Evolutionary conservation across 2,329 filamentous ascomycete species (phyloP), one percentile per base, ranked within the genome.

Genomic region (Pyrenochaeta sp.): DNA sequence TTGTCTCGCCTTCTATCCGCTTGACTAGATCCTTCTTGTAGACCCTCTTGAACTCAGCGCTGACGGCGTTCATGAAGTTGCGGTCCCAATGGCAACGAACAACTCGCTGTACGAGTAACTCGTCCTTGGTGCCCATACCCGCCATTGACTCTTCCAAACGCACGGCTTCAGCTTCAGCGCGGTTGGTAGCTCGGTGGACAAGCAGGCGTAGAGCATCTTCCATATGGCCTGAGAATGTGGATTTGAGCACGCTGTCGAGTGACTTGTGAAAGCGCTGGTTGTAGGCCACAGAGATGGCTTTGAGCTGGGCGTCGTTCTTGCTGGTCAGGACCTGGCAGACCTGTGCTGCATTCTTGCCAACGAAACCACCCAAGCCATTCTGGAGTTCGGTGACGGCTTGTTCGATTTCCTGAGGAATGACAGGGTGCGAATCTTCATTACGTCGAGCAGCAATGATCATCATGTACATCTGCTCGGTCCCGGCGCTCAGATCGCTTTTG

Each of bases 161-260:
- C 18, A 84, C 79, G 0, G 93, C 95, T 66, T 96, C 93, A 61
- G 92, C 88, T 82, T 91, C 89, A 53, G 91, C 91, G 61, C 89
- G 91, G 76, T 97, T 92, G 5, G 85, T 79, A 2, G 90, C 94
- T 11, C 88, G 82, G 10, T 84, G 84, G n/a, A 97, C 79, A 74
- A 97, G 92, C 72, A 87, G 87, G 21, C 95, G 78, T 0, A 98
- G 83, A 0, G 92, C 92, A 14, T 91, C 85, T 73, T 93, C 83
- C 92, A 98, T 97, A 72, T 98, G 94, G 0, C 94, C 94, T 0
- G 88, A 90, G 77, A 97, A 97, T 68, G 95, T 87, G 78, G 85
- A 90, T 58, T 87, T 86, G 64, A 98, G 87, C 44, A 92, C 87
- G 30, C 86, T 84, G 60, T 91, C 87, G 1, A 98, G 81, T 11